Percentiles rank a stretch among this genome's conserved stretches.
Evolutionary conservation across 805 yeast species (phyloP).

Genomic region (Yarrowia keelungensis): DNA sequence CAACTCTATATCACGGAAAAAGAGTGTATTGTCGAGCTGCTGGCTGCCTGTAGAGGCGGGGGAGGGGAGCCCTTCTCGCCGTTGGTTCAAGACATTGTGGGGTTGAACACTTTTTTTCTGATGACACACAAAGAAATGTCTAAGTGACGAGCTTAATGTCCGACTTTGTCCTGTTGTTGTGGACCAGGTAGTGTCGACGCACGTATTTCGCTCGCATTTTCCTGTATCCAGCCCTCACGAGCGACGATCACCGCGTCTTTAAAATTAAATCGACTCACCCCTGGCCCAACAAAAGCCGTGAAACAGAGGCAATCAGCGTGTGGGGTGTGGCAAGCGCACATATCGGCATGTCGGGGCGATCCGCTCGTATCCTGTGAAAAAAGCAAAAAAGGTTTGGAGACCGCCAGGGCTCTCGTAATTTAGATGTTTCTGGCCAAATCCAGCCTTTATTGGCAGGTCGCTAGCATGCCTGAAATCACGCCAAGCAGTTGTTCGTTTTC

Average conservation of each 20-base stretch:
- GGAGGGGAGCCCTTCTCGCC: neutral
- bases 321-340: constrained; percentile 10
- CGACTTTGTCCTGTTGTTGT: neutral
- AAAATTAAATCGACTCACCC: neutral
- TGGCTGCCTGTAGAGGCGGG: constrained; percentile 17
- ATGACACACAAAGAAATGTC: constrained; percentile 15
- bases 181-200: too few species aligned
- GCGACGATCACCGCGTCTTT: neutral
- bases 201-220: neutral
- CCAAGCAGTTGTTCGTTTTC: constrained; percentile 90
- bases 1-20: neutral
- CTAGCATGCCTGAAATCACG: constrained; percentile 92
- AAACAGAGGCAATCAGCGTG: neutral
- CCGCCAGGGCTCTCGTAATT: constrained; percentile 3
- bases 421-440: neutral
- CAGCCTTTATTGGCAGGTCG: constrained; percentile 61
- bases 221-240: too few species aligned
- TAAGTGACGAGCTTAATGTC: constrained; percentile 8
- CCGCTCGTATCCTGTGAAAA: constrained; percentile 28
- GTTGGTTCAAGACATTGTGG: constrained; percentile 21
- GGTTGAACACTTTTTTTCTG: neutral
- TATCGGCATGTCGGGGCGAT: constrained; percentile 1
- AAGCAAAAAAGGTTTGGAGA: constrained; percentile 14
- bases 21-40: neutral
- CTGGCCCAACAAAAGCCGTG: neutral